Evolutionary conservation across 257 asterid genomes (phyloP).

Genomic region (Salvia miltiorrhiza): DNA sequence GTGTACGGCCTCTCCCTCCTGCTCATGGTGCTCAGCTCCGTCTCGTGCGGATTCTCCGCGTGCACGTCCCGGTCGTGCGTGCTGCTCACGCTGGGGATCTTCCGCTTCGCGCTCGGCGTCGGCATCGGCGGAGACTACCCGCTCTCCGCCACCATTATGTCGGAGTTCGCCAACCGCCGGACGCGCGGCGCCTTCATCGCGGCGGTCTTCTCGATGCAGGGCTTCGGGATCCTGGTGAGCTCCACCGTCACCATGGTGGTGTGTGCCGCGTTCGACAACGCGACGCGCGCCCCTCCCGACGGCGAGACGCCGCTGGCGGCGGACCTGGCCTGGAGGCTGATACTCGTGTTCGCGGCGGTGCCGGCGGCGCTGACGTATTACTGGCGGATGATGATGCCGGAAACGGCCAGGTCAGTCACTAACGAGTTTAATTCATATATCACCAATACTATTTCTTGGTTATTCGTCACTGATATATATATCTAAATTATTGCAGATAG

Average conservation of each 20-base stretch:
- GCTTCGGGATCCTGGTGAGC: conserved; percentile 56
- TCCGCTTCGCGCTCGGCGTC: conserved; percentile 47
- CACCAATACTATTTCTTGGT: too few relatives aligned
- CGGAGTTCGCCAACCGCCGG: conserved; percentile 50
- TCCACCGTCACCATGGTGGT: conserved; percentile 49
- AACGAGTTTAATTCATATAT: too few relatives aligned
- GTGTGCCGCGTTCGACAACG: conserved; percentile 40
- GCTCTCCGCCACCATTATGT: conserved; percentile 63
- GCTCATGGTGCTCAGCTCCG: conserved; percentile 55
- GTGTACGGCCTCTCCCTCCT: conserved; percentile 46
- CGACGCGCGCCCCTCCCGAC: not conserved
- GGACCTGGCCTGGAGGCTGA: conserved; percentile 61
- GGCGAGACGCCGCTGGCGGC: conserved; percentile 30
- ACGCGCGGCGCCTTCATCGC: conserved; percentile 61
- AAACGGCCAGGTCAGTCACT: conserved; percentile 45
- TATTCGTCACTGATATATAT: too few relatives aligned
- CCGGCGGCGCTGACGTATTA: conserved; percentile 54
- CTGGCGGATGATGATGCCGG: conserved; percentile 73
- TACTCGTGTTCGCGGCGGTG: conserved; percentile 49
- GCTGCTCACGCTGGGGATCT: conserved; percentile 38
- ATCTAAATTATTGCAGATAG: not conserved
- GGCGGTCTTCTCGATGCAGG: conserved; percentile 68
- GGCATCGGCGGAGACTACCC: conserved; percentile 71
- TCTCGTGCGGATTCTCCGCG: conserved; percentile 49
- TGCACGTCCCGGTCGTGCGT: conserved; percentile 46